Conservation (phyloP, 257 asterid species). For the Solanum ahanhuiri region DNA sequence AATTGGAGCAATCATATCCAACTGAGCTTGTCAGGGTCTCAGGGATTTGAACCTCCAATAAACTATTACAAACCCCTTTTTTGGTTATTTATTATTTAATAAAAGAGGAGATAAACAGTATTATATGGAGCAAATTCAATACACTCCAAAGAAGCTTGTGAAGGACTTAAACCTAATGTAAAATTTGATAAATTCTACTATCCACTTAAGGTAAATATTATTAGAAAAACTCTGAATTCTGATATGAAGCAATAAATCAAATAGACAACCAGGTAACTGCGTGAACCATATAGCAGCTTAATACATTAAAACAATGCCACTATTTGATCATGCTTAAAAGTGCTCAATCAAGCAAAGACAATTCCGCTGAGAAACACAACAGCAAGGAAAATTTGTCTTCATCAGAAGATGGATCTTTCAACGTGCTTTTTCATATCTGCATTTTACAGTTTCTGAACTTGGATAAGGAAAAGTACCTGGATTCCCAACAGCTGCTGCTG, state of each 20-base stretch:
- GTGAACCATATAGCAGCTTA: background rate
- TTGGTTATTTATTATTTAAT: background rate
- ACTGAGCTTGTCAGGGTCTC: background rate
- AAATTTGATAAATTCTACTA: background rate
- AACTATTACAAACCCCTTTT: background rate
- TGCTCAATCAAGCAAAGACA: background rate
- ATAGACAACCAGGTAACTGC: background rate
- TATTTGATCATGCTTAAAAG: background rate
- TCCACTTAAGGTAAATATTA: background rate
- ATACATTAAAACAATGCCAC: background rate
- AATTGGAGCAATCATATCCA: background rate
- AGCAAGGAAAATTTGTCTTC: background rate
- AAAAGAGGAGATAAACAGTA: background rate
- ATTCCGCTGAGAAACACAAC: background rate
- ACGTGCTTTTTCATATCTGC: background rate
- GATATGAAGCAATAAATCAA: background rate
- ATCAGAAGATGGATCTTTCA: background rate
- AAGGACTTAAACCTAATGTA: background rate
- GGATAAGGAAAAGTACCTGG: slow-evolving; percentile 34
- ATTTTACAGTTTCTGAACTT: background rate
- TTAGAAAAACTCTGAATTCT: background rate
- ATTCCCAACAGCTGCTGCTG: slow-evolving; percentile 51
- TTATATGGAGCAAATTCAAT: background rate
- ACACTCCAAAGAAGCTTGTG: background rate
- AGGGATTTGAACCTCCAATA: background rate